Evolutionary conservation across 2,329 filamentous ascomycete species (phyloP), one percentile per base, ranked within the genome.

Genomic region (Cercospora zeina): DNA sequence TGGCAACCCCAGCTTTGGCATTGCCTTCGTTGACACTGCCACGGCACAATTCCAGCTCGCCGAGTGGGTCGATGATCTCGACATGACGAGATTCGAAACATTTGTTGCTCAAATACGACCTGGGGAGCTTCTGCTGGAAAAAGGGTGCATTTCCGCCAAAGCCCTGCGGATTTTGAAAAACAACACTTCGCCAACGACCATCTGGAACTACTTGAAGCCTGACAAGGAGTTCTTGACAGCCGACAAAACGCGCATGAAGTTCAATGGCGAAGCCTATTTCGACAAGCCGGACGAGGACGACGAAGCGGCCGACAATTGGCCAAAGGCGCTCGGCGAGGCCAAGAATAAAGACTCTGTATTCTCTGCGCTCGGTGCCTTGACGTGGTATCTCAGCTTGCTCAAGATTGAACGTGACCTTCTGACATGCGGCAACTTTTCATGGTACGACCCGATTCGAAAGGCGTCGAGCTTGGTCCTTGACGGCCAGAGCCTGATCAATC

Each of bases 21-120:
- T 99, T 56, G 88, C 92, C 0, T 97, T 97, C 76, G 91, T 96
- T 10, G 95, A 99, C 73, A 95, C 95, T 7, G 93, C 95, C 1
- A 99, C 93, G 0, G 95, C 93, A 9, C 91, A 96, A 67, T 99
- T 99, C 75, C 92, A 90, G 72, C 77, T 99, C n/a, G 90, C 93
- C 1, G 88, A 96, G 65, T 97, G 97, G 67, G 83, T 89, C 4
- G 95, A 99, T 70, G 95, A 99, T 74, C 85, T 87, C 3, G 93
- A 97, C 70, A 84, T 97, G 77, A 99, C 95, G 62, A 96, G 93
- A 73, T 97, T 99, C 69, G 95, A 99, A 79, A 99, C 95, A 0
- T 89, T 99, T 65, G 87, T 99, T 37, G 95, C 95, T 14, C 95
- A 99, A 75, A 96, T 88, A 14, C 85, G 89, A 19, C 95, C 95